Conservation (phyloP, 495 filamentous ascomycete species). For the Penicillium crystallinum region DNA sequence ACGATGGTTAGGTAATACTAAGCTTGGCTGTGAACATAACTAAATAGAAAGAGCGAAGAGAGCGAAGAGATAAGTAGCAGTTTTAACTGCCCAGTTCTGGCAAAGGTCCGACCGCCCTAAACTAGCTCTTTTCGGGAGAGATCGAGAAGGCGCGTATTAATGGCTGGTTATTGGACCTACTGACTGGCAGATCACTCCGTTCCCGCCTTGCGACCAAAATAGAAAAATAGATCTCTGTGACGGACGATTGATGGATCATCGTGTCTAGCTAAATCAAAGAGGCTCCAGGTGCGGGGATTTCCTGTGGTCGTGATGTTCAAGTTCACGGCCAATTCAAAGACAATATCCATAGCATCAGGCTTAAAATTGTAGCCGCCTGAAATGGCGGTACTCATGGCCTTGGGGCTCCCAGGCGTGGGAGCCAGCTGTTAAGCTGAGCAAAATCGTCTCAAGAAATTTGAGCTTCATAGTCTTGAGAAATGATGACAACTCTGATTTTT, state of each 20-base stretch:
- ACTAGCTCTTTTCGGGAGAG: background rate
- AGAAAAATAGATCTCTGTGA: too few relatives aligned
- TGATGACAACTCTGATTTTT: background rate
- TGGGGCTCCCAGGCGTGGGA: background rate
- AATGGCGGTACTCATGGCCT: constrained; percentile 6
- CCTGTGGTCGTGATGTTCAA: constrained; percentile 14
- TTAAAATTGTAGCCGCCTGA: constrained; percentile 15
- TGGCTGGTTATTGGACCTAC: background rate
- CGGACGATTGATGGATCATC: too few relatives aligned
- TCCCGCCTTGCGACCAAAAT: background rate
- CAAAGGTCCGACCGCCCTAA: background rate
- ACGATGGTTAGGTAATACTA: too few relatives aligned
- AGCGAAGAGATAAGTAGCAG: background rate
- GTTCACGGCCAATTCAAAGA: constrained; percentile 18
- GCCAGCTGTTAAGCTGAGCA: background rate
- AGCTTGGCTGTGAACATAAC: too few relatives aligned
- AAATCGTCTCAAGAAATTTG: background rate
- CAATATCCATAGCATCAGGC: constrained; percentile 16
- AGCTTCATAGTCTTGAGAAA: background rate
- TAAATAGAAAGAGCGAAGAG: too few relatives aligned
- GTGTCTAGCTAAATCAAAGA: background rate
- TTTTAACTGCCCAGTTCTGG: background rate
- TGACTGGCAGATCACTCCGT: background rate
- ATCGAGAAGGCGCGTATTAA: background rate
- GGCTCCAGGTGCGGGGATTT: constrained; percentile 10